phyloP scores from a whole-genome alignment of 768 basidiomycete species.

The Hypholoma sublateritium region DNA sequence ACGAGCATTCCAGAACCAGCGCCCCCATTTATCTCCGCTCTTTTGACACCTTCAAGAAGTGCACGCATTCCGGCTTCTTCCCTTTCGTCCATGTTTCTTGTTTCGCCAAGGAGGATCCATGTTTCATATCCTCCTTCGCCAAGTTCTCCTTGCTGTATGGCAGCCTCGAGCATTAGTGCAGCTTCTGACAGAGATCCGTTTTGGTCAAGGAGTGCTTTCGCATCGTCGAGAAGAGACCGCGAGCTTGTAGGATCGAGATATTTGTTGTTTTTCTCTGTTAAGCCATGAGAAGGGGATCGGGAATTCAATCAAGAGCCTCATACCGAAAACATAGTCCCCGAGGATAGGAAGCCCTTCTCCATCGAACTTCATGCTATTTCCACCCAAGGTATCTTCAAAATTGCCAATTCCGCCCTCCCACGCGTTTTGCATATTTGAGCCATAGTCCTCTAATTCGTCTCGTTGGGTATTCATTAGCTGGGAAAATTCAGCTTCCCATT shows the following conservation, averaged over 20 bases:
- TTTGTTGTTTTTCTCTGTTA: conserved; percentile 69
- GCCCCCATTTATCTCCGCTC: conserved; percentile 64
- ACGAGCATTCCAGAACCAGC: conserved; percentile 75
- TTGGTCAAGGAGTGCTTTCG: conserved; percentile 71
- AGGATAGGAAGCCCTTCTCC: conserved; percentile 77
- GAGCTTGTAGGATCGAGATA: conserved; percentile 55
- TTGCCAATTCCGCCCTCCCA: conserved; percentile 62
- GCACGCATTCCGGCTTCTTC: conserved; percentile 84
- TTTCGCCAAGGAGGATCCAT: conserved; percentile 91
- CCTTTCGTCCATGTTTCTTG: conserved; percentile 86
- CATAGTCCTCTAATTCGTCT: conserved; percentile 67
- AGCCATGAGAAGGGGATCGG: conserved; percentile 2
- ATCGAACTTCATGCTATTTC: conserved; percentile 50
- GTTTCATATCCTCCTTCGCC: conserved; percentile 85
- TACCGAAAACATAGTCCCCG: conserved; percentile 77
- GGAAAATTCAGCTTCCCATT: conserved; percentile 85
- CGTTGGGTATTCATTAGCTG: conserved; percentile 71
- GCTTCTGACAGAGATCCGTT: conserved; percentile 90
- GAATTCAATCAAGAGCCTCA: conserved; percentile 18
- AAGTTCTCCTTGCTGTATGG: conserved; percentile 78
- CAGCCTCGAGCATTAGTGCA: conserved; percentile 85
- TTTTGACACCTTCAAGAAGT: conserved; percentile 66
- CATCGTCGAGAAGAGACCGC: conserved; percentile 61
- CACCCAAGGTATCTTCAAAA: conserved; percentile 30
- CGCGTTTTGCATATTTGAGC: conserved; percentile 57